Conservation (phyloP, 73 alveolate species). For the Tetrahymena thermophila region DNA sequence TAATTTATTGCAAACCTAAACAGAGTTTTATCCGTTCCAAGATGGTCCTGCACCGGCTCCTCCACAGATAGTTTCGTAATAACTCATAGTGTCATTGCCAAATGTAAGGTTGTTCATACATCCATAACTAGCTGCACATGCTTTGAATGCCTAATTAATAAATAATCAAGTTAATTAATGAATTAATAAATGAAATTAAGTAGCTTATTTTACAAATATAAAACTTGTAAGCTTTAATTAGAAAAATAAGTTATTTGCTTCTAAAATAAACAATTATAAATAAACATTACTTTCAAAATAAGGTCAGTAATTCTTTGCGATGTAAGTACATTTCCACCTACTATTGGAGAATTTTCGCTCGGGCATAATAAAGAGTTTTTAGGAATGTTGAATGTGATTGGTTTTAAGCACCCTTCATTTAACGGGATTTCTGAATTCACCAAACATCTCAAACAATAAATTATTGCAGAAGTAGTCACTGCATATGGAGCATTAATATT, state of each 20-base stretch:
- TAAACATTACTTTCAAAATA: constrained; percentile 36
- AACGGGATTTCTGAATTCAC: constrained; percentile 81
- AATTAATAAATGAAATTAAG: background rate
- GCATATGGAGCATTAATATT: constrained; percentile 71
- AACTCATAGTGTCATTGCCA: constrained; percentile 64
- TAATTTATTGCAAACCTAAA: constrained; percentile 33
- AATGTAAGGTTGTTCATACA: constrained; percentile 86
- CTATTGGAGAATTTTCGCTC: constrained; percentile 67
- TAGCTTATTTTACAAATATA: background rate
- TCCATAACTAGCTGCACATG: constrained; percentile 84
- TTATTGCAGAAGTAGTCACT: constrained; percentile 74
- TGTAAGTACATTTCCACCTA: constrained; percentile 87
- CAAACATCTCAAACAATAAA: constrained; percentile 78
- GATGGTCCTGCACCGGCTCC: constrained; percentile 90
- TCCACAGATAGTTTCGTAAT: constrained; percentile 87
- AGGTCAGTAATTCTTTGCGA: constrained; percentile 81
- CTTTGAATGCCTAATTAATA: constrained; percentile 44
- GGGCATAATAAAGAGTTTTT: constrained; percentile 64
- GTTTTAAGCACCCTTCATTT: constrained; percentile 84
- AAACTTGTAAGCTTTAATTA: background rate
- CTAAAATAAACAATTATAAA: background rate
- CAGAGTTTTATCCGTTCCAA: constrained; percentile 76
- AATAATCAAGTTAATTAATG: background rate
- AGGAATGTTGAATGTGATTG: constrained; percentile 66
- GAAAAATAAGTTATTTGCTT: too few relatives aligned